Evolutionary conservation across 495 filamentous ascomycete species (phyloP), one percentile per base, ranked within the genome.

Genomic region (Staphylotrichum longicolle): DNA sequence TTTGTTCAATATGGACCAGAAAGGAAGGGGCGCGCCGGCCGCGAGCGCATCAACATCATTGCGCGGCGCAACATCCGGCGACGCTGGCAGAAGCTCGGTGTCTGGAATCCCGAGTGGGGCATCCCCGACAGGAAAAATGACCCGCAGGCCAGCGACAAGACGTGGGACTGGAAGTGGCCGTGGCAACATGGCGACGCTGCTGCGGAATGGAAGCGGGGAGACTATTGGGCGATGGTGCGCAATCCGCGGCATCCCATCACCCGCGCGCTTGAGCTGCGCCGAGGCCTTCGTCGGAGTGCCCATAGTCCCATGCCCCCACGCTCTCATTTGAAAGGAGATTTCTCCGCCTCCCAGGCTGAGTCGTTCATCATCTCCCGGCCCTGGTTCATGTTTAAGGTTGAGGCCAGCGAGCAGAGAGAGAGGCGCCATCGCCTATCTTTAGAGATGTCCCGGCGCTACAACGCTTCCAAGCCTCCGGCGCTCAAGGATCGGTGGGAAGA

Each of bases 381-480:
- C 3, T 63, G 60, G 60, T 52, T 50, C 50, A 53, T 40, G 5
- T 63, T n/a, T 7, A 20, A 15, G 48, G 12, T 58, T 9, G 60
- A 63, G 12, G 4, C 5, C 5, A 5, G 2, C 3, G 60, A 61
- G 32, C 4, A 14, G 3, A n/a, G 5, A 8, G 7, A 20, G n/a
- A 55, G 51, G 37, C 14, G 15, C 5, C 9, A 37, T 88, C 77
- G 55, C 49, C 10, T 54, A 7, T 45, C 41, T 0, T 3, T 7
- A 2, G 3, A 53, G 5, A n/a, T 3, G 14, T 27, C 20, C 20
- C 14, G 50, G 7, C 34, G n/a, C 14, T 5, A 15, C 15, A 2
- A 39, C 14, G 2, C 40, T 4, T 8, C 6, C 20, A 9, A 30
- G 34, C 10, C 6, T 5, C 3, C 0, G 4, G 4, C 4, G 8